Conservation (phyloP, 768 basidiomycete species). For the Galerina marginata region DNA sequence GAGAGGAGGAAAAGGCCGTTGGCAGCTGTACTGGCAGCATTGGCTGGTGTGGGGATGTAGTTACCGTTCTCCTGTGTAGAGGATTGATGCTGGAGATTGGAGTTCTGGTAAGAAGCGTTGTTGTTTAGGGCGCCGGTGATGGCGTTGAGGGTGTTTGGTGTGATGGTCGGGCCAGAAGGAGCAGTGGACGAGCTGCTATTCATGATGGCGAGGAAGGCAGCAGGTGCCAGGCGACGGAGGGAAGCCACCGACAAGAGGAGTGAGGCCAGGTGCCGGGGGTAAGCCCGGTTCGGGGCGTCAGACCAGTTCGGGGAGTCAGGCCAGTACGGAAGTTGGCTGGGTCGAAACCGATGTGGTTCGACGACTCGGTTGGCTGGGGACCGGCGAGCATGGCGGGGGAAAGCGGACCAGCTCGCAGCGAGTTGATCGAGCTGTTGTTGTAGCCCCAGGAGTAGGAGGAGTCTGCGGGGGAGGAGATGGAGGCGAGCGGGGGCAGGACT, state of each 20-base stretch:
- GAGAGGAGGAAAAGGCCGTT: constrained; percentile 94
- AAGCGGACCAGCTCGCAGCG: constrained; percentile 90
- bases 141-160: constrained; percentile 77
- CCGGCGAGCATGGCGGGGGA: constrained; percentile 96
- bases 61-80: constrained; percentile 51
- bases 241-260: constrained; percentile 82
- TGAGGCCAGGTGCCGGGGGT: constrained; percentile 79
- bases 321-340: constrained; percentile 80
- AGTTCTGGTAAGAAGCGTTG: constrained; percentile 56
- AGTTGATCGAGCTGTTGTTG: constrained; percentile 64
- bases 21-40: constrained; percentile 73
- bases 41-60: constrained; percentile 52
- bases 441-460: constrained; percentile 73
- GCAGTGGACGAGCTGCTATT: constrained; percentile 53
- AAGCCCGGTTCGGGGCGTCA: constrained; percentile 85
- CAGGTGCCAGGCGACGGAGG: constrained; percentile 89
- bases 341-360: constrained; percentile 63
- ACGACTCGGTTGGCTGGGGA: constrained; percentile 61
- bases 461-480: constrained; percentile 76
- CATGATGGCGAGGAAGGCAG: constrained; percentile 92
- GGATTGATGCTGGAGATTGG: constrained; percentile 40
- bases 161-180: constrained; percentile 58
- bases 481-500: constrained; percentile 80
- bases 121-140: constrained; percentile 79
- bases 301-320: constrained; percentile 84